A percentile compares a stretch with the other conserved stretches of the same genome.
These are phyloP conservation scores for carrot (Daucus carota) DNA, from an alignment of 129 eudicot genomes.

Conservation along the genomic window DH1_v3.0 NC_030381.2:53166001-53166500, in stretches of 20 bases:
- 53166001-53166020: not conserved
- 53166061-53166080: not conserved
- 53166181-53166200: not conserved
- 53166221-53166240: not conserved
- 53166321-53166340: constrained; percentile 52
- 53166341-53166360: not conserved
- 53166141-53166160: constrained; percentile 78
- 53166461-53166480: not conserved
- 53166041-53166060: not conserved
- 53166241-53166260: not conserved
- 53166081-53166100: not conserved
- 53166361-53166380: not conserved
- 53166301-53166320: constrained; percentile 81
- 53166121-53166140: constrained; percentile 67
- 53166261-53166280: constrained; percentile 35
- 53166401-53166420: not conserved
- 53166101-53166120: not conserved
- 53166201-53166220: not conserved
- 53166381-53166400: not conserved
- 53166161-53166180: constrained; percentile 71
- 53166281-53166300: constrained; percentile 92
- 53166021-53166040: not conserved
- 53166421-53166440: not conserved
- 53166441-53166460: not conserved
- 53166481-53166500: not conserved